Conservation (phyloP, 176 grass and related monocot species). For the Eragrostis nindensis region DNA sequence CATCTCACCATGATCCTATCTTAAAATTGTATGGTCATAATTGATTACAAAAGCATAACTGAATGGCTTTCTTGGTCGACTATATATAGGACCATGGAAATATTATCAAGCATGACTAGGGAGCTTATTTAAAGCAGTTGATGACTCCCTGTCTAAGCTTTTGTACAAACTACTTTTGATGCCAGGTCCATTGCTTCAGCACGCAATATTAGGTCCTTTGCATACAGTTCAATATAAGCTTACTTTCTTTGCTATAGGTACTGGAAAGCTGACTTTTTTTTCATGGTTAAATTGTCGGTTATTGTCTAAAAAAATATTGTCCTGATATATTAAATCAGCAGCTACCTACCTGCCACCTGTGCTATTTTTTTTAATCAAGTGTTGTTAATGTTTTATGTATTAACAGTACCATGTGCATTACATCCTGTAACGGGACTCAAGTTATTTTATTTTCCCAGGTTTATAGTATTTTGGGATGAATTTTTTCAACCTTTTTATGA, state of each 20-base stretch:
- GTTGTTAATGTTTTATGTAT: background rate
- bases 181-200: background rate
- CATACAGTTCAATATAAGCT: conserved; percentile 10
- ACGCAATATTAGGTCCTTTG: background rate
- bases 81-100: background rate
- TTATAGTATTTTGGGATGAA: background rate
- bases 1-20: background rate
- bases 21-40: background rate
- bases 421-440: background rate
- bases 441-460: background rate
- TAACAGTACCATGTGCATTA: background rate
- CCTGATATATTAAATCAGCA: too few species aligned
- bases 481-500: background rate
- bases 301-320: too few species aligned
- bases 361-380: background rate
- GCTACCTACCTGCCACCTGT: background rate
- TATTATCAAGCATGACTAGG: background rate
- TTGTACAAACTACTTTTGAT: background rate
- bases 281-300: too few species aligned
- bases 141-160: background rate
- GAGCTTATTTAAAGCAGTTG: background rate
- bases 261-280: too few species aligned
- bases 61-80: conserved; percentile 7
- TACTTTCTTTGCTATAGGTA: too few species aligned
- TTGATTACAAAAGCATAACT: background rate